Conservation (phyloP, 306 rosid species). For the Fagus sylvatica region DNA sequence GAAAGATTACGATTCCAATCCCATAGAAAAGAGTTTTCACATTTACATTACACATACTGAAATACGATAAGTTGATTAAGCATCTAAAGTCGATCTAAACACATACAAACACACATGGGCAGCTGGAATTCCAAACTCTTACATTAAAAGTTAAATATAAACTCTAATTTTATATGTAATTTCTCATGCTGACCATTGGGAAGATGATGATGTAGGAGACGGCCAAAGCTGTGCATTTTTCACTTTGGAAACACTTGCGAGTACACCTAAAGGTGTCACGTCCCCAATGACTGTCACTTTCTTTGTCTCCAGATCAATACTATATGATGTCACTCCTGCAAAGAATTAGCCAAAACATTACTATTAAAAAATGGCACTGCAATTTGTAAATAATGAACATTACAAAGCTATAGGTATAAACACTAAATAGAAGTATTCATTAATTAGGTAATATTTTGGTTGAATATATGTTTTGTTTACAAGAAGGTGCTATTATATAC, state of each 20-base stretch:
- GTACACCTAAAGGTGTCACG: conserved; percentile 65
- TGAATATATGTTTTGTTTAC: background rate
- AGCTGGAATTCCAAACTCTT: background rate
- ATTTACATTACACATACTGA: conserved; percentile 24
- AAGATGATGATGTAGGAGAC: conserved; percentile 42
- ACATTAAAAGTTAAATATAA: background rate
- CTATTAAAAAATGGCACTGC: background rate
- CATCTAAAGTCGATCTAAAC: conserved; percentile 1
- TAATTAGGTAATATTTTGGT: no score
- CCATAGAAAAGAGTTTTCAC: background rate
- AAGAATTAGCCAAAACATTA: background rate
- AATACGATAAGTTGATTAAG: conserved; percentile 14
- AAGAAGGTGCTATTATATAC: background rate
- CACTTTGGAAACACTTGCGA: conserved; percentile 80
- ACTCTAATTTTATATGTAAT: background rate
- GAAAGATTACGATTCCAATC: conserved; percentile 5
- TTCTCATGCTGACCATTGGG: conserved; percentile 44
- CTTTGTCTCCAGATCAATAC: conserved; percentile 69
- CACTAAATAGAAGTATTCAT: background rate
- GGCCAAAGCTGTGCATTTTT: conserved; percentile 87
- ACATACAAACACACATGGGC: conserved; percentile 18
- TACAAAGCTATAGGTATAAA: background rate
- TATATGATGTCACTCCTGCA: conserved; percentile 87
- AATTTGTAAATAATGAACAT: background rate
- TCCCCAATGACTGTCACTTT: conserved; percentile 80